Conservation (phyloP, 371 early-diverging fungal species). For the Rhizopus sp. region DNA sequence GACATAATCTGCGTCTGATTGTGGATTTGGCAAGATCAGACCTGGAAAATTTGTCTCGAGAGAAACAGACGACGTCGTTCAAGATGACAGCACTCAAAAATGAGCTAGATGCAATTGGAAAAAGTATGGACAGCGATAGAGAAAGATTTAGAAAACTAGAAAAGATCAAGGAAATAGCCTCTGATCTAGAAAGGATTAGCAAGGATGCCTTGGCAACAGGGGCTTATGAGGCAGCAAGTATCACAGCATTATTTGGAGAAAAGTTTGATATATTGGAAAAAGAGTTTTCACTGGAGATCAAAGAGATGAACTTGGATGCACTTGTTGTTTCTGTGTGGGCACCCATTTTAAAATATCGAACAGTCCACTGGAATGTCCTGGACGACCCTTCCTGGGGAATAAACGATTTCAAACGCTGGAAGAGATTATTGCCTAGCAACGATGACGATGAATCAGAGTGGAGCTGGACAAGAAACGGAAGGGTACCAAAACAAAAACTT, state of each 20-base stretch:
- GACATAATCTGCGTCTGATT: conserved; percentile 76
- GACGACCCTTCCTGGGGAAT: conserved; percentile 62
- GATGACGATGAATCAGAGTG: conserved; percentile 30
- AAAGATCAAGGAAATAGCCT: conserved; percentile 50
- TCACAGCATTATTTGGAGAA: conserved; percentile 56
- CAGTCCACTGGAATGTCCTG: conserved; percentile 68
- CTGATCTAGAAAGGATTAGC: conserved; percentile 49
- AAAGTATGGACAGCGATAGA: conserved; percentile 37
- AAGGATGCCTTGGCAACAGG: conserved; percentile 42
- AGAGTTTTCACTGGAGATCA: conserved; percentile 57
- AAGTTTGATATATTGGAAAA: conserved; percentile 51
- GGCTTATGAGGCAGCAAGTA: conserved; percentile 45
- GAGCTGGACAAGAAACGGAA: conserved; percentile 13
- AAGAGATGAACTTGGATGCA: conserved; percentile 61
- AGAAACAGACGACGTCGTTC: conserved; percentile 50
- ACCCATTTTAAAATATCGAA: conserved; percentile 57
- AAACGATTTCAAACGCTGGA: conserved; percentile 56
- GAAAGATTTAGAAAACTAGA: conserved; percentile 40
- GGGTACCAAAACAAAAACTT: conserved; percentile 13
- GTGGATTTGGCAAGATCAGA: conserved; percentile 72
- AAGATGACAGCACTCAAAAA: conserved; percentile 44
- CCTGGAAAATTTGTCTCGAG: conserved; percentile 65
- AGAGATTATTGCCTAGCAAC: conserved; percentile 39
- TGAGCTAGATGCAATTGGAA: conserved; percentile 43
- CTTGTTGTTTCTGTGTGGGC: conserved; percentile 68